These are phyloP conservation scores for Candida coleopterorum DNA, from an alignment of 805 yeast genomes.

Conservation along the genomic window DNA sequence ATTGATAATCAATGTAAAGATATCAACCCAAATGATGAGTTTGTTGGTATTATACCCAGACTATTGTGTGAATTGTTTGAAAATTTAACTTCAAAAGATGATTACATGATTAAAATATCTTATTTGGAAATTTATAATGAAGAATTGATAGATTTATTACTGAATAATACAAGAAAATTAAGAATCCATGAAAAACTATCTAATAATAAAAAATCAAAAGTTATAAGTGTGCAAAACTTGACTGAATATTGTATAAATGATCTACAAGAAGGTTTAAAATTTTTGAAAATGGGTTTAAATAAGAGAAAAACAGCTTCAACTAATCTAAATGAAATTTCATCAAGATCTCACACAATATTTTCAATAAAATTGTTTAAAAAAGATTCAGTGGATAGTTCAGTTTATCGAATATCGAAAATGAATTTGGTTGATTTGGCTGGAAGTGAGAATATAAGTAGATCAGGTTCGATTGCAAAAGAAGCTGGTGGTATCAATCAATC, in stretches of 20 bases:
- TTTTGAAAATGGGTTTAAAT: constrained; percentile 53
- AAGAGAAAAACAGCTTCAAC: constrained; percentile 67
- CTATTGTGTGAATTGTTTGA: constrained; percentile 48
- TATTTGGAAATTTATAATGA: constrained; percentile 87
- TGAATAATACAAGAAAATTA: constrained; percentile 39
- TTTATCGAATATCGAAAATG: constrained; percentile 53
- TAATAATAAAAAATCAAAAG: constrained; percentile 23
- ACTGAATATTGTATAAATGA: constrained; percentile 54
- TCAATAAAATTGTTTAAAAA: constrained; percentile 55
- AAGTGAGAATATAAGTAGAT: constrained; percentile 79
- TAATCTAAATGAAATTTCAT: constrained; percentile 66
- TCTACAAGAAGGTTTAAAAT: constrained; percentile 52
- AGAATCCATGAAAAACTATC: constrained; percentile 24
- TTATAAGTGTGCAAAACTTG: constrained; percentile 57
- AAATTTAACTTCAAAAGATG: constrained; percentile 38
- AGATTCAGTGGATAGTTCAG: constrained; percentile 9
- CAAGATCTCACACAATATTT: constrained; percentile 75
- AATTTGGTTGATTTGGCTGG: constrained; percentile 94
- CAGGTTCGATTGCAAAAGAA: constrained; percentile 91
- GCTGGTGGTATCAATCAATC: constrained; percentile 93
- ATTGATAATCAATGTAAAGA: constrained; percentile 13
- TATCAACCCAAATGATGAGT: constrained; percentile 1
- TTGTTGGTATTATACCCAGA: constrained; percentile 57
- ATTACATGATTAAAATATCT: constrained; percentile 68
- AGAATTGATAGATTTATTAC: constrained; percentile 69